Percentiles rank a stretch among this genome's conserved stretches.
phyloP scores from a whole-genome alignment of 2,329 filamentous ascomycete genomes.

The Botrytis aclada region DNA sequence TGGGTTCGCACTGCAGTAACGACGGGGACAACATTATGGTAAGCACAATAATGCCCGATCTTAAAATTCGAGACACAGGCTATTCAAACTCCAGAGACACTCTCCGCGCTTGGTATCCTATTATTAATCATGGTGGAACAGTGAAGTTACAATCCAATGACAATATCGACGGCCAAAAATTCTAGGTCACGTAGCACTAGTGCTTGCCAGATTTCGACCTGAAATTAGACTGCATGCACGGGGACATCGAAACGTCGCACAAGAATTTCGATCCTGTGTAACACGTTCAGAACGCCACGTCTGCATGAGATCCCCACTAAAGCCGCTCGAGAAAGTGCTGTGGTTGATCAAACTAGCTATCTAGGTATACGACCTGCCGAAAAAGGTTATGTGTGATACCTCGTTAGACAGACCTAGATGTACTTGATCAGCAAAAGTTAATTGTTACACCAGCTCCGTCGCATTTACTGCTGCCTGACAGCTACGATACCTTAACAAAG shows the following conservation, averaged over 20 bases:
- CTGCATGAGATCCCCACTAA: background rate
- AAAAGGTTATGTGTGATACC: background rate
- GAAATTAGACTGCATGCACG: background rate
- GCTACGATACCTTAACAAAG: background rate
- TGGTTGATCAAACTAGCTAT: background rate
- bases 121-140: background rate
- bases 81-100: background rate
- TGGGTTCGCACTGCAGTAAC: background rate
- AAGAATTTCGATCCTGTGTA: background rate
- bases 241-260: background rate
- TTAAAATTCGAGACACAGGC: background rate
- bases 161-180: background rate
- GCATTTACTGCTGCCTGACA: slow-evolving; percentile 1
- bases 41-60: background rate
- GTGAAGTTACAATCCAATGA: background rate
- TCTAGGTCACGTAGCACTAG: background rate
- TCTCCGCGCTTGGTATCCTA: background rate
- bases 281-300: slow-evolving; percentile 1
- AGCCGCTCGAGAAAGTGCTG: background rate
- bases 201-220: background rate
- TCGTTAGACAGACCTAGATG: background rate
- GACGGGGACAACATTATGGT: background rate
- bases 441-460: background rate
- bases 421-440: background rate
- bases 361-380: background rate